phyloP scores from a whole-genome alignment of 1,284 basidiomycete species.

The Grifola frondosa region DNA sequence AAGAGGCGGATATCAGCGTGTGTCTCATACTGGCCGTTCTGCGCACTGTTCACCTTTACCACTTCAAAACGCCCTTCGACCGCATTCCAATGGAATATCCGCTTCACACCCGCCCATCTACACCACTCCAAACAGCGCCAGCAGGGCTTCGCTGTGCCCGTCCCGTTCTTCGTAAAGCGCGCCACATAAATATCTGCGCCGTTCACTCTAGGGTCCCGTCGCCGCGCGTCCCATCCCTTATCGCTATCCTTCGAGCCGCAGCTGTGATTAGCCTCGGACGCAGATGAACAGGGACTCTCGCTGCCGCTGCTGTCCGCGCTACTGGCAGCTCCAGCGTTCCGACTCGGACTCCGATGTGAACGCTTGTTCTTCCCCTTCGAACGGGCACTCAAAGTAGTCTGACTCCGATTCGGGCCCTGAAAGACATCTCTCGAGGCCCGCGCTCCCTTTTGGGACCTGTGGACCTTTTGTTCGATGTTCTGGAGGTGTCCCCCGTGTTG shows the following conservation, averaged over 20 bases:
- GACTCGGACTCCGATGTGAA: conserved; percentile 8
- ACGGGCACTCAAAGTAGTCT: conserved; percentile 1
- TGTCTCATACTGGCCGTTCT: conserved; percentile 45
- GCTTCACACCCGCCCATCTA: conserved; percentile 56
- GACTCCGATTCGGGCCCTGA: conserved; percentile 22
- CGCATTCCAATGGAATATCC: conserved; percentile 55
- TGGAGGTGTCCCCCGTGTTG: conserved; percentile 24
- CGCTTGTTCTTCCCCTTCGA: conserved; percentile 19
- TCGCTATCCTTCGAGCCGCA: conserved; percentile 18
- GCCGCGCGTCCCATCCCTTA: conserved; percentile 36
- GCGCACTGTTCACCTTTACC: conserved; percentile 49
- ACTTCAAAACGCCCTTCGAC: conserved; percentile 45
- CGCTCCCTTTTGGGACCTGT: conserved; percentile 22
- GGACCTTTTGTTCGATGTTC: conserved; percentile 31
- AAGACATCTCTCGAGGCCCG: conserved; percentile 20
- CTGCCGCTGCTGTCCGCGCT: conserved; percentile 14
- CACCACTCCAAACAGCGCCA: conserved; percentile 58
- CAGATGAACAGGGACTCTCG: conserved; percentile 6
- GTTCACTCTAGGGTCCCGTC: conserved; percentile 45
- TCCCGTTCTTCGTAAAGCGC: conserved; percentile 47
- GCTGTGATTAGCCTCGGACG: conserved; percentile 1
- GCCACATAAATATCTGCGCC: conserved; percentile 58
- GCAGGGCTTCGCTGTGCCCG: conserved; percentile 50
- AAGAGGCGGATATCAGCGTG: conserved; percentile 46
- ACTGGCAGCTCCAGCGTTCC: conserved; percentile 13